Conservation (phyloP, 2,329 filamentous ascomycete species). For the Pestalotiopsis sp. region DNA sequence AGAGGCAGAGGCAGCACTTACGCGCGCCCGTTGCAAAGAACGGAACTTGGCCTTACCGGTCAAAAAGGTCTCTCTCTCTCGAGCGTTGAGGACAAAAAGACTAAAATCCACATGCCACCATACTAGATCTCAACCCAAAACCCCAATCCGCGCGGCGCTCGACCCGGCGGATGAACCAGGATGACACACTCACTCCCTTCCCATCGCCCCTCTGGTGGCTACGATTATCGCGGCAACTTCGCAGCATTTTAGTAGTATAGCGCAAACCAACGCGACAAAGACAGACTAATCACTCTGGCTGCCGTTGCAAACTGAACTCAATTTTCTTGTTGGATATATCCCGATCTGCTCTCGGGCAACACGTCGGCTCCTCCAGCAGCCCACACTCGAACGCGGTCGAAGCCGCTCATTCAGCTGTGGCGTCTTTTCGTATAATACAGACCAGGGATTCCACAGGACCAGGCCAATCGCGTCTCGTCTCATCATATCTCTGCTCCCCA, state of each 20-base stretch:
- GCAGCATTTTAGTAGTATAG: conserved; percentile 8
- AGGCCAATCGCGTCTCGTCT: conserved; percentile 32
- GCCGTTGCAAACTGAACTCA: conserved; percentile 6
- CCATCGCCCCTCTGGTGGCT: neutral
- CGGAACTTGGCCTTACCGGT: conserved; percentile 13
- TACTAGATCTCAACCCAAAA: neutral
- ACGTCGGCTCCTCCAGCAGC: conserved; percentile 4
- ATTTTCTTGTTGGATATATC: neutral
- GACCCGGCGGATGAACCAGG: neutral
- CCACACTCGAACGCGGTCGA: neutral
- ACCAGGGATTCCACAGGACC: conserved; percentile 23
- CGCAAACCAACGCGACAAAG: neutral
- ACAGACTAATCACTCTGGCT: neutral
- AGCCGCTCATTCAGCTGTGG: conserved; percentile 38
- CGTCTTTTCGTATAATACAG: conserved; percentile 28
- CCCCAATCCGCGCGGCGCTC: neutral
- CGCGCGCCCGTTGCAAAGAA: neutral
- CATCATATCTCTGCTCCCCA: conserved; percentile 22
- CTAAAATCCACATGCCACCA: conserved; percentile 6
- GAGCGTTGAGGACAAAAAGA: conserved; percentile 5
- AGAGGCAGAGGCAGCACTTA: neutral
- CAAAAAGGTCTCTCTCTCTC: neutral
- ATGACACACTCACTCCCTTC: conserved; percentile 13
- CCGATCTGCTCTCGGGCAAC: conserved; percentile 11
- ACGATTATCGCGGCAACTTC: conserved; percentile 16